Evolutionary conservation across 768 basidiomycete genomes (phyloP), one percentile per base, ranked within the genome.

Genomic region (Imleria badia): DNA sequence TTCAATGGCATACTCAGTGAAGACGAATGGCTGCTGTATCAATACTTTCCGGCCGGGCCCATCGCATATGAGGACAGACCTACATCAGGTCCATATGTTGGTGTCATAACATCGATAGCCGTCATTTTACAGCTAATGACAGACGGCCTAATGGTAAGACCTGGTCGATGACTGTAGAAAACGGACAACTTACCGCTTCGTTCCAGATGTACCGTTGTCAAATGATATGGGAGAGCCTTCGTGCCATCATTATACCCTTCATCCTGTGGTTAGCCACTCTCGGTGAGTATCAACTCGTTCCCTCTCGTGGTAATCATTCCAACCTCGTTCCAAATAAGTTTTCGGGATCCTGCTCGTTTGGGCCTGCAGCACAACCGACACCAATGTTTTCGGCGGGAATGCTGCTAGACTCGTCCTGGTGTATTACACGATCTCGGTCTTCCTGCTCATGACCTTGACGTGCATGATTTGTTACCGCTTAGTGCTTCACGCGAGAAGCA

Each of bases 171-270:
- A 5, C 26, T 5, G 41, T 23, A 29, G 12, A 13, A 41, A 41
- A 33, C 13, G 11, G 33, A 44, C n/a, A 3, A 7, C 34, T 45
- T 2, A 33, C 14, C 6, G 0, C 2, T 17, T 38, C 35, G 1
- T 22, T 72, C 22, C 38, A 76, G 75, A 60, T 75, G 13, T 69
- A 73, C 54, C 75, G 74, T 19, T 72, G 72, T 51, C 69, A 56
- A 19, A 57, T 72, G 29, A 55, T 76, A 11, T 76, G 73, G 73
- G 8, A 59, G 11, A 45, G 49, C 49, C 47, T 47, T 54, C 26
- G 45, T n/a, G 41, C 50, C 26, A 19, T 66, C 36, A n/a, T 54
- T 9, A 6, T 54, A 26, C 60, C 60, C 2, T 56, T 23, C n/a
- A 42, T 62, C 29, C 17, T 66, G 15, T 66, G 60, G 62, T 3